Percentiles rank a stretch among this genome's conserved stretches.
Conservation (phyloP, 1,284 basidiomycete genomes). For the Sporisorium iseilematis-ciliati region DNA sequence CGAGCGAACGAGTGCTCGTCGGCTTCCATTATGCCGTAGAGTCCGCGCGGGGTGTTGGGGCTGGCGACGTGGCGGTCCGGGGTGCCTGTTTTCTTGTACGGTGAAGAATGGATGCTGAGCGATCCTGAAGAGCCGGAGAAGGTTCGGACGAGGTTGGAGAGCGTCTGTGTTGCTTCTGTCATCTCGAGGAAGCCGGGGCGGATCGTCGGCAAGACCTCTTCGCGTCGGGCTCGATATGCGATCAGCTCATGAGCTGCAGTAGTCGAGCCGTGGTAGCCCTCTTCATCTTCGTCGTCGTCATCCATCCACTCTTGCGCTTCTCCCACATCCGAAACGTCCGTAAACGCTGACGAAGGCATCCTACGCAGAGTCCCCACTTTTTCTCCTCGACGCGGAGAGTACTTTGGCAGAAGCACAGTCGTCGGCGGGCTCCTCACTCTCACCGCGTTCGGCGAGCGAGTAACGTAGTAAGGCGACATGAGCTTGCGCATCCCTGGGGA, state of each 20-base stretch:
- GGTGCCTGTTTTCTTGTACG: constrained; percentile 15
- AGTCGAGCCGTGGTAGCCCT: neutral
- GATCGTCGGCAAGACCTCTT: constrained; percentile 9
- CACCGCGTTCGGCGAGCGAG: constrained; percentile 10
- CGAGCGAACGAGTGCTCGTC: constrained; percentile 6
- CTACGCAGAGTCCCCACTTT: neutral
- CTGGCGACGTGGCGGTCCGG: constrained; percentile 6
- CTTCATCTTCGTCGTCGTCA: constrained; percentile 23
- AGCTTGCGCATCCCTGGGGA: constrained; percentile 27
- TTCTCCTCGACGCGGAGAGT: constrained; percentile 17
- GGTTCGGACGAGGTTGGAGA: constrained; percentile 31
- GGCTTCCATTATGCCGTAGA: constrained; percentile 35
- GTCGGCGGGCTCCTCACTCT: constrained; percentile 27
- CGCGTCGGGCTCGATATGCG: constrained; percentile 9
- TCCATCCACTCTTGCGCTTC: constrained; percentile 44
- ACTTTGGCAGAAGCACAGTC: constrained; percentile 20
- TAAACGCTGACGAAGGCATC: constrained; percentile 16
- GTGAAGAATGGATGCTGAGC: constrained; percentile 23
- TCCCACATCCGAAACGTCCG: constrained; percentile 12
- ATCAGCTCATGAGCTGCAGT: neutral
- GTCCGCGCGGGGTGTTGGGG: constrained; percentile 1
- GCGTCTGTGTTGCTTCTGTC: constrained; percentile 32
- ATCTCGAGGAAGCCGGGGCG: constrained; percentile 45
- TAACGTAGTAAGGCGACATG: constrained; percentile 21
- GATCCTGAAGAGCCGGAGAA: constrained; percentile 29